Base-by-base conservation (phyloP, 1,139 yeast species). In the Candida tetrigidarum region DNA sequence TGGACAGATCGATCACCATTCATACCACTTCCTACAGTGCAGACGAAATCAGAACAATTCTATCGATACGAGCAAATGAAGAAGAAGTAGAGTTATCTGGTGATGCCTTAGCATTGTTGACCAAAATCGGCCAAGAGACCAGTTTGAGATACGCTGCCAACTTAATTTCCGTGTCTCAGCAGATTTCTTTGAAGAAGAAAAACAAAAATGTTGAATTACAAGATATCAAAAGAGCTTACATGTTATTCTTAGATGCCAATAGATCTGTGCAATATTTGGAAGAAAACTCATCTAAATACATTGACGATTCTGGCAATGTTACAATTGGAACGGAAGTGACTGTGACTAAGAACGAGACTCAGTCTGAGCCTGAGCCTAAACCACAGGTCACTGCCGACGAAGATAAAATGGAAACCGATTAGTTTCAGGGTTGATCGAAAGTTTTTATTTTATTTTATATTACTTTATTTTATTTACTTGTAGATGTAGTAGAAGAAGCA, bases 131-230 rank as follows among this genome's bases (percentile, higher is more conserved):
- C 11, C 80, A 81, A 54, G 98, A 95, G 63, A 89, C 98, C 4
- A 85, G 95, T 62, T 80, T 95, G 62, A 83, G 99, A 61, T 95
- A 95, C 65, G 95, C 97, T 11, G 77, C 96, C 30, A 95, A 95
- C 66, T 80, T 93, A 66, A 89, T 93, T 49, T 78, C 96, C 7
- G 97, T 93, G 11, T 79, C 97, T 25, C 87, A 88, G 62, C 92
- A 90, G 66, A 81, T 92, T 51, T 84, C 97, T 3, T 70, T 80
- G 50, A 92, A 91, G 69, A 83, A 96, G 66, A 84, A 96, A 70
- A 74, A 84, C 43, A 69, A 69, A 42, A 58, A 63, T 28, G 92
- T 93, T 42, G 96, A 86, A 49, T 81, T 92, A 46, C 83, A 80
- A 37, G 99, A 93, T 63, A 81, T 93, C 48, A 89, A 92, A 74